Conservation (phyloP, 1,284 basidiomycete genomes). For the Moesziomyces parantarcticus region DNA sequence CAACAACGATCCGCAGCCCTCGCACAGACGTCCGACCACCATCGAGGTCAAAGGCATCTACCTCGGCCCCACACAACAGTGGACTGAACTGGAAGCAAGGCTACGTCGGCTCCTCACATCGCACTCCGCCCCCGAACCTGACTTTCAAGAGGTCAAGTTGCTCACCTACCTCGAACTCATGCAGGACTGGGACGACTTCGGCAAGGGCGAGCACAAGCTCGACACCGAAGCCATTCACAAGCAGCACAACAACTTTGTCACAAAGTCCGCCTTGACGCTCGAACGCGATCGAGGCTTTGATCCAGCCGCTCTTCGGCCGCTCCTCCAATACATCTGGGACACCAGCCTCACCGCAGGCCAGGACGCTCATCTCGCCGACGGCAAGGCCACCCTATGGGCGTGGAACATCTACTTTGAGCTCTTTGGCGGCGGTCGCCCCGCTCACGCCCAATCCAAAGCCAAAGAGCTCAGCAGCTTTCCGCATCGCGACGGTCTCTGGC, state of each 20-base stretch:
- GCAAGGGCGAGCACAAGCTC: conserved; percentile 53
- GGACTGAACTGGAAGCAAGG: conserved; percentile 4
- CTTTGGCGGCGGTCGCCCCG: conserved; percentile 48
- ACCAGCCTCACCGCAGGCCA: conserved; percentile 20
- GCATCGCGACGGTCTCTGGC: conserved; percentile 59
- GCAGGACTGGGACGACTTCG: conserved; percentile 63
- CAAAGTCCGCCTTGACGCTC: conserved; percentile 53
- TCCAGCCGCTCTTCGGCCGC: conserved; percentile 9
- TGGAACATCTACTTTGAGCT: conserved; percentile 65
- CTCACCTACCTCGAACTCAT: conserved; percentile 49
- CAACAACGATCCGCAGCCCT: conserved; percentile 18
- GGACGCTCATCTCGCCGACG: conserved; percentile 22
- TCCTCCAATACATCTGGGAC: conserved; percentile 48
- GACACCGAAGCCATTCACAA: conserved; percentile 52
- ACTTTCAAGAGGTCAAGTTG: conserved; percentile 8
- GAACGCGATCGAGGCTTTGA: conserved; percentile 28
- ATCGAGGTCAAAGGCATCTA: conserved; percentile 53
- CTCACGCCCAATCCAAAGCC: conserved; percentile 18
- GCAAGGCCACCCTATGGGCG: conserved; percentile 30
- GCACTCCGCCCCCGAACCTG: conserved; percentile 35
- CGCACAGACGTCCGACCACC: conserved; percentile 14
- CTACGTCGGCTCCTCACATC: conserved; percentile 26
- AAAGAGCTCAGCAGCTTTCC: conserved; percentile 44
- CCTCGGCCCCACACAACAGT: conserved; percentile 28
- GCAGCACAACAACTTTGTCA: conserved; percentile 60